Conservation (phyloP, 1,284 basidiomycete species). For the Papiliotrema terrestris region DNA sequence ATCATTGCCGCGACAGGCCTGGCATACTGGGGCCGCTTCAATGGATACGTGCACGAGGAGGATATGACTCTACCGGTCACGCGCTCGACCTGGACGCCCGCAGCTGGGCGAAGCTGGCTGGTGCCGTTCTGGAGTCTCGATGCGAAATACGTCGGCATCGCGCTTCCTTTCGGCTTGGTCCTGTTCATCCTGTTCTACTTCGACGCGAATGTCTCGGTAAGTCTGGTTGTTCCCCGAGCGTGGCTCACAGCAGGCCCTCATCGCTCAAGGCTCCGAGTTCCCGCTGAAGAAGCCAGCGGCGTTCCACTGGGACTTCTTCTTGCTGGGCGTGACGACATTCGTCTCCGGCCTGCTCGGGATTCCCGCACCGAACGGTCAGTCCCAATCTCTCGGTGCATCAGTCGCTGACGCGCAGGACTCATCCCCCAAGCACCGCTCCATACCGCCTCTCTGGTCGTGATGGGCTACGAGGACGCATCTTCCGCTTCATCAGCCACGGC, state of each 20-base stretch:
- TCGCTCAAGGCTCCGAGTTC: constrained; percentile 88
- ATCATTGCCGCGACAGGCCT: constrained; percentile 68
- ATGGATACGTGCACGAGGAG: constrained; percentile 53
- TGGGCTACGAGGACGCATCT: constrained; percentile 56
- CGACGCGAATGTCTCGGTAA: constrained; percentile 49
- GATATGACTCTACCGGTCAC: constrained; percentile 64
- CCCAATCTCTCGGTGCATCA: neutral
- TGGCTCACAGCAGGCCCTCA: constrained; percentile 62
- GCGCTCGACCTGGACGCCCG: constrained; percentile 66
- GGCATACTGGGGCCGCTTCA: constrained; percentile 81
- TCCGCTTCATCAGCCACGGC: constrained; percentile 33
- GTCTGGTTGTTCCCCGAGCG: constrained; percentile 5
- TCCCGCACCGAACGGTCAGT: constrained; percentile 81
- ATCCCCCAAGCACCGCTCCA: constrained; percentile 97
- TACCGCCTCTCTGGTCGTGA: constrained; percentile 77
- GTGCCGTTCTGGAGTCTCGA: constrained; percentile 88
- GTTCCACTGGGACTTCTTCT: constrained; percentile 78
- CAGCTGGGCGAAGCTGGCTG: constrained; percentile 73
- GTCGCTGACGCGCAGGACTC: constrained; percentile 48
- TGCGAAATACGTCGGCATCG: constrained; percentile 80
- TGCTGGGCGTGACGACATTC: constrained; percentile 87
- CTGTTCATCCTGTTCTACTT: constrained; percentile 54
- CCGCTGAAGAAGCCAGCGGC: constrained; percentile 88
- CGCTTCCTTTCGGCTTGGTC: constrained; percentile 54
- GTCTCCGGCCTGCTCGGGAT: constrained; percentile 85